Conservation (phyloP, 2,329 filamentous ascomycete genomes). For the Ceratocystis eucalypticola region DNA sequence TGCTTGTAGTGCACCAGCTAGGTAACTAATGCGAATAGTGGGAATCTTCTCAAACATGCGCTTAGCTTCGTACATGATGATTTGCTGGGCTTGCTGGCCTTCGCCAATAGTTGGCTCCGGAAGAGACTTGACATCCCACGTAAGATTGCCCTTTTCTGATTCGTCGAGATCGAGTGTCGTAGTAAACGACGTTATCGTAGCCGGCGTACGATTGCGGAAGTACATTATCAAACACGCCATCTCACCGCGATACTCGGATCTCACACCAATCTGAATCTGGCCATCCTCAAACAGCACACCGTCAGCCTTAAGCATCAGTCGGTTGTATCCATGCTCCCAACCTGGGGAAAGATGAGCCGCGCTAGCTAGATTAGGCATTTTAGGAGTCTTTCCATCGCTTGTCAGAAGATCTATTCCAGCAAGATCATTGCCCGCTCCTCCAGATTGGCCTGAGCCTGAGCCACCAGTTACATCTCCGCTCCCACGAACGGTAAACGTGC, state of each 20-base stretch:
- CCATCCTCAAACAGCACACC: conserved; percentile 90
- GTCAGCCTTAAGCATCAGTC: conserved; percentile 63
- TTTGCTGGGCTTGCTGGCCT: conserved; percentile 74
- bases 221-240: conserved; percentile 92
- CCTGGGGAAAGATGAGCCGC: conserved; percentile 86
- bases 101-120: conserved; percentile 69
- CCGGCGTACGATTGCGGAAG: conserved; percentile 85
- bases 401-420: conserved; percentile 68
- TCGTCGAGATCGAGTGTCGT: conserved; percentile 78
- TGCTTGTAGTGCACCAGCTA: conserved; percentile 85
- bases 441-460: conserved; percentile 24
- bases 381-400: conserved; percentile 43
- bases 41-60: conserved; percentile 70
- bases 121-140: conserved; percentile 75
- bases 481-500: conserved; percentile 59
- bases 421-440: conserved; percentile 43
- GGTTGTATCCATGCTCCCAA: conserved; percentile 84
- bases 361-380: conserved; percentile 74
- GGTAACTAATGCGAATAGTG: conserved; percentile 85
- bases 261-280: conserved; percentile 81
- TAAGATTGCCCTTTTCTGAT: conserved; percentile 50
- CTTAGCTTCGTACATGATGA: conserved; percentile 84
- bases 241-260: conserved; percentile 89
- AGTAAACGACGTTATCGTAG: conserved; percentile 77
- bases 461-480: conserved; percentile 31